Evolutionary conservation across 192 early-diverging fungal genomes (phyloP), one percentile per base, ranked within the genome.

Genomic region (Backusella westeae): DNA sequence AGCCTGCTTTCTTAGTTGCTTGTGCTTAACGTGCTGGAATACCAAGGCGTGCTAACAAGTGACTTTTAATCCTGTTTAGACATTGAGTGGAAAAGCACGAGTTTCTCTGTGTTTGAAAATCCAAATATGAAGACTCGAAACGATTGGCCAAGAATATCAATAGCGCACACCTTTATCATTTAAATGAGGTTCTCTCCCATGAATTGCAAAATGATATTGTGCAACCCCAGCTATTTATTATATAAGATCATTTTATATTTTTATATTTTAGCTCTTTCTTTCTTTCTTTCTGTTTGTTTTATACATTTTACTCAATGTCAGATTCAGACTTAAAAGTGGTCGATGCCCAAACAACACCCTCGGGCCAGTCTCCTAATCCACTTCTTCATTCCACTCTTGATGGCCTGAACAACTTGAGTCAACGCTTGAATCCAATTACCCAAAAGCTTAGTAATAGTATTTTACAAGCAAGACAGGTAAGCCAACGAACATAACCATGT

Each of bases 111-210:
- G 46, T 49, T 49, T 49, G 19, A 49, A 44, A 49, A 49, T 49
- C 17, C 19, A 49, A 49, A 49, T 49, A n/a, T 19, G 12, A 14
- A 44, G 42, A 39, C 14, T 17, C 8, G 8, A 23, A 23, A 3
- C 10, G 56, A 63, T 63, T 63, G 56, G 23, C 12, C 56, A 63
- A 29, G 21, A 29, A 63, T 63, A 29, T 63, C 26, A 26, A 12
- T 29, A 29, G 56, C 23, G 56, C 56, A 63, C 56, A 63, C 56
- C 56, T 63, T 63, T 63, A 63, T 14, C 56, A 29, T 26, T 63
- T 63, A 63, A 63, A 63, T 63, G 56, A 63, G 56, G 56, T 63
- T 63, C 23, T 12, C 26, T 63, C 23, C 56, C 56, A 63, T 63
- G 56, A 63, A 63, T 29, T 49, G 4, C 23, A 26, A 26, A 12